Evolutionary conservation across 805 yeast genomes (phyloP).

Genomic region (Clavispora vitiphila): DNA sequence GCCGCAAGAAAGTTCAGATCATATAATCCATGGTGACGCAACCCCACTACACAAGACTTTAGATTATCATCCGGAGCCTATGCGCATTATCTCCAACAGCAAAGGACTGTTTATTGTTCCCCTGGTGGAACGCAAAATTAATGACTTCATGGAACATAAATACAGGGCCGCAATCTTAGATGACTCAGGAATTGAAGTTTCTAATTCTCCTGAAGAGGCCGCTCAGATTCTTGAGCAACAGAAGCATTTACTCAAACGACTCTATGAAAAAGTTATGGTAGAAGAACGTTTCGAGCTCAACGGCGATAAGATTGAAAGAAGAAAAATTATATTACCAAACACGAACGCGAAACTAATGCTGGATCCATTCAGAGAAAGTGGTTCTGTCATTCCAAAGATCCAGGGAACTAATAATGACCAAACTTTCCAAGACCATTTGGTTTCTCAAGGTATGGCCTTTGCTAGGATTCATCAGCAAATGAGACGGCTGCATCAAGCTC

Average conservation of each 20-base stretch:
- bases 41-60: slow-evolving; percentile 16
- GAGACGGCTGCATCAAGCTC: slow-evolving; percentile 58
- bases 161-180: slow-evolving; percentile 35
- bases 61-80: slow-evolving; percentile 25
- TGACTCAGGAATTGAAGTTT: slow-evolving; percentile 29
- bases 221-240: slow-evolving; percentile 54
- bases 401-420: slow-evolving; percentile 39
- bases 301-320: slow-evolving; percentile 45
- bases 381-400: slow-evolving; percentile 35
- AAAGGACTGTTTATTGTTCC: slow-evolving; percentile 20
- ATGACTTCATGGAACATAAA: slow-evolving; percentile 22
- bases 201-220: slow-evolving; percentile 49
- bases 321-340: slow-evolving; percentile 43
- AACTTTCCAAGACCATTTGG: slow-evolving; percentile 67
- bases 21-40: slow-evolving; percentile 14
- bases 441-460: slow-evolving; percentile 69
- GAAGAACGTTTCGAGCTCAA: slow-evolving; percentile 37
- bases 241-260: slow-evolving; percentile 41
- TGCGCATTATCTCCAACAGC: slow-evolving; percentile 18
- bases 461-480: slow-evolving; percentile 66
- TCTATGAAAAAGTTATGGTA: slow-evolving; percentile 31
- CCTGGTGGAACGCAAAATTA: slow-evolving; percentile 21
- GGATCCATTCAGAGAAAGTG: slow-evolving; percentile 44
- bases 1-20: slow-evolving; percentile 20
- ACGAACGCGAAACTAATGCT: slow-evolving; percentile 35